Evolutionary conservation across 768 basidiomycete species (phyloP), one percentile per base, ranked within the genome.

Genomic region (Daedaleopsis nitida): DNA sequence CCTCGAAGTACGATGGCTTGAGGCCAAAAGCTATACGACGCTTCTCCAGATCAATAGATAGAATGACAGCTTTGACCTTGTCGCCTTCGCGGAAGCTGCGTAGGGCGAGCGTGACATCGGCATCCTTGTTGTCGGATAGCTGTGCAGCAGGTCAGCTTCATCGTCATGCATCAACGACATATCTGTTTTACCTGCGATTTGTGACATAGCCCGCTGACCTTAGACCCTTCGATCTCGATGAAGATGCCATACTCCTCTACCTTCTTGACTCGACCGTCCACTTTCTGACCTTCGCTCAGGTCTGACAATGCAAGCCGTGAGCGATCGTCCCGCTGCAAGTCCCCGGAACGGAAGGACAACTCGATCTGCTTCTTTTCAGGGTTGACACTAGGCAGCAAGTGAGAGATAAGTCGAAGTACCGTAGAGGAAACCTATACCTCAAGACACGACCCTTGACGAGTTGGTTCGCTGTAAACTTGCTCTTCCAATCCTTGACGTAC

Each of bases 401-500:
- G 44, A 42, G 1, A n/a, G 11, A n/a, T 10, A 17, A 27, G 14
- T 27, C 58, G 6, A 60, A 17, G 5, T 5, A 11, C 0, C 32
- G 0, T 23, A 50, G 10, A 32, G 2, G 5, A 23, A 21, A 27
- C 7, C 38, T 3, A 2, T 68, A 93, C 91, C 83, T 88, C 42
- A 92, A 74, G 69, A 98, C 85, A 54, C 91, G 86, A 52, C 96
- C 96, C 65, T 87, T 89, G 13, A 97, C 93, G 3, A 98, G 72
- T 68, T 98, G 94, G 67, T 92, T 87, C 43, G 82, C 76, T 63
- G 82, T 75, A 73, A 98, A 98, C 21, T 81, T 84, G 27, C 81
- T 78, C 76, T 96, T 90, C 96, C 96, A 99, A 43, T 98, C 96
- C 75, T 98, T 97, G 68, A 98, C 84, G 74, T 85, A 98, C 93